Base-by-base conservation (phyloP, 805 yeast species). In the Candida boleticola region DNA sequence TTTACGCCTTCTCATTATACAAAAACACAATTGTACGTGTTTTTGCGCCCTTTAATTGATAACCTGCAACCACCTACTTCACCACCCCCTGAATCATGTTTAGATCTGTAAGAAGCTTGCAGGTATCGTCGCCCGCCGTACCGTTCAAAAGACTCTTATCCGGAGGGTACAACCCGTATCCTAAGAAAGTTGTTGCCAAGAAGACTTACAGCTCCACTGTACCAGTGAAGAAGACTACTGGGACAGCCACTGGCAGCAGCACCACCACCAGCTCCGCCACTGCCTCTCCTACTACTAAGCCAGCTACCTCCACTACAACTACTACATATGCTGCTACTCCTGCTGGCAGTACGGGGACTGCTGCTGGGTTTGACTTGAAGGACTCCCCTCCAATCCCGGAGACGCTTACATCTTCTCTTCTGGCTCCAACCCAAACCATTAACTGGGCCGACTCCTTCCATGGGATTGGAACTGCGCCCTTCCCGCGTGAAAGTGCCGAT, bases 361-460 rank as follows among this genome's bases (percentile, higher is more conserved):
- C 32, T 14, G 32, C 14, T 6, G 27, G 18, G 25, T 35, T 19
- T 33, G 14, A 37, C 30, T 14, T 29, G 10, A 22, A 26, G 30
- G 33, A 26, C 23, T 23, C 40, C 14, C 40, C 40, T 13, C 33
- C 37, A 20, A 20, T 13, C 13, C 18, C 42, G 17, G 31, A 27
- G 4, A 38, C 58, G 4, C 50, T 60, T 29, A 46, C 52, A 16
- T 66, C 61, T 38, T 39, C 58, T 16, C 66, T 66, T 2, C 37
- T 50, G 1, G 43, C 44, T 25, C 37, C 36, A n/a, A 46, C 41
- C 1, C 53, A 52, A 13, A 57, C 58, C 14, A 65, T 73, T 31
- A 81, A 92, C 61, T 93, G 98, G 98, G 75, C 90, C 10, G 82
- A 78, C 20, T 86, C 96, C 2, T 93, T 83, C 69, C 84, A 79